phyloP scores from a whole-genome alignment of 208 protist species.

The Leishmania aethiopica region DNA sequence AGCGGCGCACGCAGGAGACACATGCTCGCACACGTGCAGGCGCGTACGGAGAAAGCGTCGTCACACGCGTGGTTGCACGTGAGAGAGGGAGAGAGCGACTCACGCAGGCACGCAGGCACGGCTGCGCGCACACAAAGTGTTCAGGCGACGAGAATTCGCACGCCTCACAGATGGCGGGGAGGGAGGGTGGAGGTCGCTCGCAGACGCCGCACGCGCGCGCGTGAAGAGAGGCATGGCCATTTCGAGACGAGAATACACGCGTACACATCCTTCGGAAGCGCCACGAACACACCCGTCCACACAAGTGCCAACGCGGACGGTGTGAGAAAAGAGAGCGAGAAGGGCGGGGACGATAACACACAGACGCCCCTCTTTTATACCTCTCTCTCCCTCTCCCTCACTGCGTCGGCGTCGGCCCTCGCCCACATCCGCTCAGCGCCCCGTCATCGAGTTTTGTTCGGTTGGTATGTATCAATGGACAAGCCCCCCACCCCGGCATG shows the following conservation, averaged over 20 bases:
- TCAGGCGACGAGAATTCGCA: not conserved
- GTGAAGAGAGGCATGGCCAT: not conserved
- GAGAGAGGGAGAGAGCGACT: not conserved
- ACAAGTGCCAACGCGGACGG: too few species aligned
- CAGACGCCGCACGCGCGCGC: not conserved
- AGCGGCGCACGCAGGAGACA: not conserved
- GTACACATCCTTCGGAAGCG: not conserved
- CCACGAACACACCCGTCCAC: too few species aligned
- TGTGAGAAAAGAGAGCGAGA: not conserved
- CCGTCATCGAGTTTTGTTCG: too few species aligned
- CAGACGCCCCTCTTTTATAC: not conserved
- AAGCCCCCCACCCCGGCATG: too few species aligned
- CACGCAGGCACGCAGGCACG: not conserved
- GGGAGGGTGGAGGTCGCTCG: not conserved
- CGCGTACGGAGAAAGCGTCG: not conserved
- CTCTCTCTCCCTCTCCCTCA: not conserved
- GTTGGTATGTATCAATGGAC: too few species aligned
- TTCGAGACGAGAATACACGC: not conserved
- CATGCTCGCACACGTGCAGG: not conserved
- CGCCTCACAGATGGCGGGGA: not conserved
- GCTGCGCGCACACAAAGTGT: not conserved
- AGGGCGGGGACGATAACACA: not conserved
- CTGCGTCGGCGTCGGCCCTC: too few species aligned
- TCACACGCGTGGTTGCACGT: not conserved
- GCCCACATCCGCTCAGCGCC: not conserved